These are phyloP conservation scores for Boletus rubroflammeus DNA, from an alignment of 768 basidiomycete genomes.

Conservation along the genomic window DNA sequence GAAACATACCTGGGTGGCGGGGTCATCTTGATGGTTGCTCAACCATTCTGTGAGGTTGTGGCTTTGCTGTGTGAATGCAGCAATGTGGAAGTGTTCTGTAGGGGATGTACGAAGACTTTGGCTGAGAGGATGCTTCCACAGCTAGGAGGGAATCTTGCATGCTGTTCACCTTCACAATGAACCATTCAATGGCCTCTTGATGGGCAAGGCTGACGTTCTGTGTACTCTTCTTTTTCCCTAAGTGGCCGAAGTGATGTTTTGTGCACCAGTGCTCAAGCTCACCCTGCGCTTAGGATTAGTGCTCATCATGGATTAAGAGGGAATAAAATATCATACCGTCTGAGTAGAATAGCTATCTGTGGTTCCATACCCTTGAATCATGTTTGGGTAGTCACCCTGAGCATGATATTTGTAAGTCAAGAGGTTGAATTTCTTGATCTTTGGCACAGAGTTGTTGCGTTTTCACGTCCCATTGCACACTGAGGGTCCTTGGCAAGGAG, in stretches of 20 bases:
- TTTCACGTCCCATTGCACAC: neutral
- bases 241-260: slow-evolving; percentile 33
- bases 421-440: slow-evolving; percentile 11
- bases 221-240: neutral
- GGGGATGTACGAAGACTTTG: neutral
- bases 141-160: neutral
- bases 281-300: slow-evolving; percentile 22
- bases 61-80: neutral
- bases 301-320: no score
- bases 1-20: neutral
- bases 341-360: slow-evolving; percentile 38
- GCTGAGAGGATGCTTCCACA: neutral
- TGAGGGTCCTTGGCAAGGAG: neutral
- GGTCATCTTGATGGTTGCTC: neutral
- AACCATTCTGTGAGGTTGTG: neutral
- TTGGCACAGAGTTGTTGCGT: neutral
- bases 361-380: slow-evolving; percentile 25
- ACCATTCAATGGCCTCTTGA: neutral
- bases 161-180: neutral
- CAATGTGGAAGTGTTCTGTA: neutral
- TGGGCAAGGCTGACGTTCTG: neutral
- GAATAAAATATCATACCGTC: neutral
- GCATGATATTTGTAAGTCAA: slow-evolving; percentile 16
- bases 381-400: slow-evolving; percentile 10
- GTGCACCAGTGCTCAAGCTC: slow-evolving; percentile 35